Evolutionary conservation across 1,139 yeast genomes (phyloP).

Genomic region (Yamadazyma triangularis): DNA sequence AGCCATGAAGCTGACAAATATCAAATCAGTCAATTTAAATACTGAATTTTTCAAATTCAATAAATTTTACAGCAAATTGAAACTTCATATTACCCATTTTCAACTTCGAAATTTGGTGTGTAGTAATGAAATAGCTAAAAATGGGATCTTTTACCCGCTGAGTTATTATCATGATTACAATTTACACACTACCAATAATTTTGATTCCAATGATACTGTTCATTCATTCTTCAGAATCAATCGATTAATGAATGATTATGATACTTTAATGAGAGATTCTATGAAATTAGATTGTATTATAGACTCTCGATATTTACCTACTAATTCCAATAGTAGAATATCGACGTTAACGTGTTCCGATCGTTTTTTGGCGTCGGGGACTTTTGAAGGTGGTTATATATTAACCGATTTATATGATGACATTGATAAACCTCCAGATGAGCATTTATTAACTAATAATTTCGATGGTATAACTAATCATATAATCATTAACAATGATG

Average conservation of each 20-base stretch:
- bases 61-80: slow-evolving; percentile 39
- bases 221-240: slow-evolving; percentile 35
- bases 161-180: slow-evolving; percentile 32
- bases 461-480: slow-evolving; percentile 56
- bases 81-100: slow-evolving; percentile 52
- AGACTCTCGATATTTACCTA: slow-evolving; percentile 31
- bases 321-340: slow-evolving; percentile 35
- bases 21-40: slow-evolving; percentile 15
- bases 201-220: slow-evolving; percentile 19
- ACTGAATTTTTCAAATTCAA: slow-evolving; percentile 37
- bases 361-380: slow-evolving; percentile 47
- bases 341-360: slow-evolving; percentile 46
- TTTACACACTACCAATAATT: slow-evolving; percentile 18
- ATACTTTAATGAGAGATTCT: slow-evolving; percentile 14
- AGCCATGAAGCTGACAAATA: slow-evolving; percentile 25
- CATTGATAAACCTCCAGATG: slow-evolving; percentile 24
- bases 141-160: slow-evolving; percentile 40
- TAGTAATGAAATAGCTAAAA: slow-evolving; percentile 27
- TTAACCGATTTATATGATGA: slow-evolving; percentile 18
- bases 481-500: slow-evolving; percentile 30
- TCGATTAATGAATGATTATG: slow-evolving; percentile 22
- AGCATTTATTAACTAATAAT: slow-evolving; percentile 38
- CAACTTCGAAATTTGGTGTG: slow-evolving; percentile 52
- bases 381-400: slow-evolving; percentile 51
- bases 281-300: slow-evolving; percentile 33